Evolutionary conservation across 805 yeast species (phyloP).

Genomic region (Nakazawaea ernobii): DNA sequence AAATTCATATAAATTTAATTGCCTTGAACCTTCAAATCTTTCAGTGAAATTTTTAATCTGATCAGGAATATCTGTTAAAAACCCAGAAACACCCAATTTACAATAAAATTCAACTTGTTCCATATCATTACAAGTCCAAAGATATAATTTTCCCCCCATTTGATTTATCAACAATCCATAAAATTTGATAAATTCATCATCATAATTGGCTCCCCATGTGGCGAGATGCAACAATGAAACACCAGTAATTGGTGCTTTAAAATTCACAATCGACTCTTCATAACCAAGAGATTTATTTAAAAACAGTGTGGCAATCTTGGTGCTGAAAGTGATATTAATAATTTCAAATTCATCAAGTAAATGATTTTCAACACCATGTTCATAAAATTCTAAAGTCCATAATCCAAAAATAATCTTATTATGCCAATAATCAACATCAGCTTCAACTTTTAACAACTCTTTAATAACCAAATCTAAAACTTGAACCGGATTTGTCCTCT

Average conservation of each 20-base stretch:
- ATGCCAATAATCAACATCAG: conserved; percentile 23
- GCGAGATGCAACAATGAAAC: conserved; percentile 6
- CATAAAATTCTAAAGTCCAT: conserved; percentile 27
- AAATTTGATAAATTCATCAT: conserved; percentile 8
- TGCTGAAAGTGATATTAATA: conserved; percentile 24
- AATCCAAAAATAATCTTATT: conserved; percentile 30
- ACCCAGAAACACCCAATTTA: conserved; percentile 5
- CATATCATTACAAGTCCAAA: conserved; percentile 11
- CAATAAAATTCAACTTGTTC: neutral
- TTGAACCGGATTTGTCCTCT: conserved; percentile 21
- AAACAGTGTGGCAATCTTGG: conserved; percentile 17
- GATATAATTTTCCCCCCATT: conserved; percentile 5
- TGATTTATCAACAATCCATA: conserved; percentile 1
- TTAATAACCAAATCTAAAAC: conserved; percentile 21
- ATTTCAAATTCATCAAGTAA: conserved; percentile 21
- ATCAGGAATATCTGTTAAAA: conserved; percentile 10
- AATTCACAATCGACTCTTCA: neutral
- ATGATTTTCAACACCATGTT: conserved; percentile 15
- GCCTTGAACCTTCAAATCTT: neutral
- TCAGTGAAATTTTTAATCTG: neutral
- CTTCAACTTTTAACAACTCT: conserved; percentile 13
- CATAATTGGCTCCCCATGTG: conserved; percentile 6
- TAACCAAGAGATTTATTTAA: conserved; percentile 8
- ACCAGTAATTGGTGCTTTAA: conserved; percentile 1
- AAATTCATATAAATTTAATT: conserved; percentile 2